phyloP scores from a whole-genome alignment of 192 early-diverging fungal genomes.

The Umbelopsis isabellina region DNA sequence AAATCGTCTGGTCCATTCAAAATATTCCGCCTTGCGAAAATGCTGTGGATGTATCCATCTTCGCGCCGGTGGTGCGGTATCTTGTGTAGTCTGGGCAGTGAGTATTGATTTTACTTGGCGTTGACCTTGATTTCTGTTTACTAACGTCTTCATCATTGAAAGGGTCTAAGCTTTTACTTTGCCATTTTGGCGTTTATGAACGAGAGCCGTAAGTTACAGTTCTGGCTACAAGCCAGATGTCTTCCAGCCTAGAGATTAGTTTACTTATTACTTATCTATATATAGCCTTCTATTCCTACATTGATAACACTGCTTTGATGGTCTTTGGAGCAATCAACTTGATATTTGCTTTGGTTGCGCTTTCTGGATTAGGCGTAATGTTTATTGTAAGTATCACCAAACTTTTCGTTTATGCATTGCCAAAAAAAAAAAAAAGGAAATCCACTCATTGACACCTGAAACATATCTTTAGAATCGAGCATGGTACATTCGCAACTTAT shows the following conservation, averaged over 20 bases:
- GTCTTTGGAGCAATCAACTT: slow-evolving; percentile 36
- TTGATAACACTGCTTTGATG: slow-evolving; percentile 21
- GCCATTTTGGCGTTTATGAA: slow-evolving; percentile 37
- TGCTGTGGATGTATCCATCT: slow-evolving; percentile 39
- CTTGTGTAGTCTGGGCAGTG: slow-evolving; percentile 38
- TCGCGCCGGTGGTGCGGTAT: slow-evolving; percentile 24
- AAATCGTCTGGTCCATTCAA: background rate
- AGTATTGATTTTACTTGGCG: background rate
- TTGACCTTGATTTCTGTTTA: background rate
- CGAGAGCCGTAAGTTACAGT: slow-evolving; percentile 28
- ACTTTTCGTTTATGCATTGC: background rate
- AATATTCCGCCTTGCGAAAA: slow-evolving; percentile 14
- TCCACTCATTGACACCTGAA: background rate
- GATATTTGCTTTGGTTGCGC: slow-evolving; percentile 23
- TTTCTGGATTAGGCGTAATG: slow-evolving; percentile 24
- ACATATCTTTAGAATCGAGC: slow-evolving; percentile 22
- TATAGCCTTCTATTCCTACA: slow-evolving; percentile 33
- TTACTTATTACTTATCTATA: background rate
- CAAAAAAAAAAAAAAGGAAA: too few species aligned
- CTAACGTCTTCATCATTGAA: background rate
- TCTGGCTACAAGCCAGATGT: background rate
- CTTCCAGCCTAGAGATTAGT: background rate
- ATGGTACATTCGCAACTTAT: slow-evolving; percentile 19
- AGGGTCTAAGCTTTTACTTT: slow-evolving; percentile 38
- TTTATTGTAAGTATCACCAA: slow-evolving; percentile 23